Conservation (phyloP, 1,284 basidiomycete species). For the Neonothopanus nambi region DNA sequence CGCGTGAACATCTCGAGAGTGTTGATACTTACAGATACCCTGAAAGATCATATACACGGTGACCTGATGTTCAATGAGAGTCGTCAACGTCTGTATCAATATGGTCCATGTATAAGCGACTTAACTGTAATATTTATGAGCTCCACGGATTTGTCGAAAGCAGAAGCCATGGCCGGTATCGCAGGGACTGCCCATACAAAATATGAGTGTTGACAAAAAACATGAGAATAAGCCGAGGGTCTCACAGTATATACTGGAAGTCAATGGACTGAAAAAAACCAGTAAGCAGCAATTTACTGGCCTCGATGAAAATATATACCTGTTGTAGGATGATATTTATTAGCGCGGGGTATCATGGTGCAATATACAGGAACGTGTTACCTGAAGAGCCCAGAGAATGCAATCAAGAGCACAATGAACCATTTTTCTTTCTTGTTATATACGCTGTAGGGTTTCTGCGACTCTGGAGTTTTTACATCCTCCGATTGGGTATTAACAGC, state of each 20-base stretch:
- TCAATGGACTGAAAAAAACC: background rate
- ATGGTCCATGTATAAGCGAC: background rate
- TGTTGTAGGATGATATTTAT: constrained; percentile 70
- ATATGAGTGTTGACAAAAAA: too few relatives aligned
- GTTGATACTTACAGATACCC: constrained; percentile 7
- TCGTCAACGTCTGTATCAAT: background rate
- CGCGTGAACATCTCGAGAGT: background rate
- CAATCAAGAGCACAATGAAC: constrained; percentile 60
- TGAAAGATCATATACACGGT: constrained; percentile 12
- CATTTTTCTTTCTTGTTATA: constrained; percentile 64
- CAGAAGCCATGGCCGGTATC: constrained; percentile 63
- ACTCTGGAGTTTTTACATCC: background rate
- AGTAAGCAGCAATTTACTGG: too few relatives aligned
- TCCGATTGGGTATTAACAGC: background rate
- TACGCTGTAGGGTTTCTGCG: constrained; percentile 45
- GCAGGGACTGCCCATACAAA: constrained; percentile 8
- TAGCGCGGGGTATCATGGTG: constrained; percentile 32
- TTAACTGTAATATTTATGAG: constrained; percentile 70
- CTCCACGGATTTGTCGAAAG: constrained; percentile 64
- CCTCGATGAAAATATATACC: background rate
- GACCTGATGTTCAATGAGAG: background rate
- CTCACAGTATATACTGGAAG: constrained; percentile 7
- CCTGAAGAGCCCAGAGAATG: constrained; percentile 67
- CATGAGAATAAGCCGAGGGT: background rate
- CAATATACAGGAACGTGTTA: constrained; percentile 16